These are phyloP conservation scores for Colletotrichum simmondsii DNA, from an alignment of 2,329 filamentous ascomycete genomes.

Conservation along the genomic window DNA sequence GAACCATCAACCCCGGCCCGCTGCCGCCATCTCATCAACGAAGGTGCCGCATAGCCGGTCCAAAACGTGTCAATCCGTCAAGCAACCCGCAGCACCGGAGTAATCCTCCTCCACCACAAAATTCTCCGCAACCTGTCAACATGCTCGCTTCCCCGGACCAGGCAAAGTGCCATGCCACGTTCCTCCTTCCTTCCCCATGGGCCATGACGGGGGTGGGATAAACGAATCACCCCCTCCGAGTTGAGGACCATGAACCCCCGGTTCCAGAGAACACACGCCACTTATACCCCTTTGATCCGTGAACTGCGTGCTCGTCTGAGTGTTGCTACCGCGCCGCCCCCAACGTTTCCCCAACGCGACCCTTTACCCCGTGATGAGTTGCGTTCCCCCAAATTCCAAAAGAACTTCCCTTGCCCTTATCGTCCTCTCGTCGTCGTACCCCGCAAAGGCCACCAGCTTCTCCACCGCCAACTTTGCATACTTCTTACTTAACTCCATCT, in stretches of 20 bases:
- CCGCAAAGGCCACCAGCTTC: conserved; percentile 37
- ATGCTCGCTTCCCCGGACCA: not conserved
- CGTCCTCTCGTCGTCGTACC: conserved; percentile 39
- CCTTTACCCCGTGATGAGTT: not conserved
- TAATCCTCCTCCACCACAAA: not conserved
- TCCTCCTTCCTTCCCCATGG: not conserved
- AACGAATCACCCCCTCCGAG: not conserved
- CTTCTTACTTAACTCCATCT: conserved; percentile 32
- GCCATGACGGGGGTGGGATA: not conserved
- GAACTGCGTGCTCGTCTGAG: not conserved
- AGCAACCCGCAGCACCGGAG: not conserved
- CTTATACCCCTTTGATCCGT: not conserved
- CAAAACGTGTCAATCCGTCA: not conserved
- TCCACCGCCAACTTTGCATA: conserved; percentile 37
- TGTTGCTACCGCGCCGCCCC: not conserved
- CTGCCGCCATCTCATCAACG: not conserved
- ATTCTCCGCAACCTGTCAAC: not conserved
- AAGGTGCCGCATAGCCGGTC: conserved; percentile 3
- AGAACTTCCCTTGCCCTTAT: conserved; percentile 17
- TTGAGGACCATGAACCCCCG: not conserved
- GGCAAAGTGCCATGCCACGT: not conserved
- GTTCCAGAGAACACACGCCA: not conserved
- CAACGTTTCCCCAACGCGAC: conserved; percentile 17
- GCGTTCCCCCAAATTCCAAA: conserved; percentile 1
- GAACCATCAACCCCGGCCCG: not conserved